Evolutionary conservation across 2,329 filamentous ascomycete species (phyloP).

Genomic region (Arthroderma uncinatum): DNA sequence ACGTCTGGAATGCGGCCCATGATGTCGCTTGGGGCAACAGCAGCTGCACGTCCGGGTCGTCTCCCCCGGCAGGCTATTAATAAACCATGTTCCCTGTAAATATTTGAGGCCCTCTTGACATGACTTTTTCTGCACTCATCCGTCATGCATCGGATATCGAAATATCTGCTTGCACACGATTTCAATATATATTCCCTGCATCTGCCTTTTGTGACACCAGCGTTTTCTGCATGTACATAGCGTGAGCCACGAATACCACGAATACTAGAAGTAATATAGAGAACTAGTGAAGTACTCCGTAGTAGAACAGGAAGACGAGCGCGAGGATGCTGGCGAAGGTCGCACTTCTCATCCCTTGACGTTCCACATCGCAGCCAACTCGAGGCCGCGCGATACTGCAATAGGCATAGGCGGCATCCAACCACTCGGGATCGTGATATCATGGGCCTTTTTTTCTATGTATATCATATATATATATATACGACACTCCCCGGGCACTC

Average conservation of each 20-base stretch:
- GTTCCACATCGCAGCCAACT: slow-evolving; percentile 3
- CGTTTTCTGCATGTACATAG: background rate
- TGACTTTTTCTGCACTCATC: background rate
- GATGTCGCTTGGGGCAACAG: slow-evolving; percentile 32
- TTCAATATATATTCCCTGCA: background rate
- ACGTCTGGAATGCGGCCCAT: slow-evolving; percentile 42
- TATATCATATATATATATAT: background rate
- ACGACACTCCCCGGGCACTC: background rate
- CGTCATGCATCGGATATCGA: background rate
- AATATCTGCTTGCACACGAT: background rate
- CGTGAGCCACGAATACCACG: too few species aligned
- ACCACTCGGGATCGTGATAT: background rate
- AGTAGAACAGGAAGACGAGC: too few species aligned
- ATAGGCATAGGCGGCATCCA: background rate
- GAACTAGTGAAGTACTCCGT: too few species aligned
- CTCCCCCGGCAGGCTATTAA: background rate
- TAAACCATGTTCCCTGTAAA: background rate
- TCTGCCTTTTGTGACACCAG: background rate
- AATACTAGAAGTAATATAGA: too few species aligned
- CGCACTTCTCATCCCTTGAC: too few species aligned
- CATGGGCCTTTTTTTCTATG: background rate
- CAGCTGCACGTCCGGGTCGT: slow-evolving; percentile 21
- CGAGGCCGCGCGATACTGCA: background rate
- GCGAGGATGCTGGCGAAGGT: too few species aligned
- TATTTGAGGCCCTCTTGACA: background rate